phyloP scores from a whole-genome alignment of 805 yeast genomes.

The Starmerella cellae region DNA sequence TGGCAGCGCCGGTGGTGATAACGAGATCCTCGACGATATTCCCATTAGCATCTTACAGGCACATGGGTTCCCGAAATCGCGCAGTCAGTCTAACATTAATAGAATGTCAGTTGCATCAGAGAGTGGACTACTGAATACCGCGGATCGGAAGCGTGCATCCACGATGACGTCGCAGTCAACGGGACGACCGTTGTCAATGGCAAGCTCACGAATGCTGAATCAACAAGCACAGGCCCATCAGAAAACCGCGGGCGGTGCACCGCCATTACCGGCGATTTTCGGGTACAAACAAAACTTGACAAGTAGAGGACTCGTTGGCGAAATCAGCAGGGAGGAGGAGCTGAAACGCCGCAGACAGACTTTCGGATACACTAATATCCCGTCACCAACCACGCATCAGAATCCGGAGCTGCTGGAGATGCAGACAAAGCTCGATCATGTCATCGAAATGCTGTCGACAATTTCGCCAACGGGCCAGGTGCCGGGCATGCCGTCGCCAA shows the following conservation, averaged over 20 bases:
- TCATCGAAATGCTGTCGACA: conserved; percentile 26
- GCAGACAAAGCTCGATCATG: conserved; percentile 26
- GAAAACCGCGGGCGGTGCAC: not conserved
- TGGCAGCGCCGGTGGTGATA: conserved; percentile 22
- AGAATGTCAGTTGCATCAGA: not conserved
- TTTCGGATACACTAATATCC: conserved; percentile 6
- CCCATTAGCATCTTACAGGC: conserved; percentile 32
- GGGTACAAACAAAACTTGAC: conserved; percentile 11
- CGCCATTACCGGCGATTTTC: conserved; percentile 22
- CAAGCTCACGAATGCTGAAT: conserved; percentile 7
- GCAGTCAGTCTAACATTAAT: not conserved
- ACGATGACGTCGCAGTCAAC: not conserved
- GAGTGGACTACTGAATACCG: not conserved
- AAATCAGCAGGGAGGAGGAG: conserved; percentile 31
- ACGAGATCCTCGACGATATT: conserved; percentile 31
- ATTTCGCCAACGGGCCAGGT: conserved; percentile 10
- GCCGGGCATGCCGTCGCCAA: not conserved
- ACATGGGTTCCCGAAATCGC: conserved; percentile 27
- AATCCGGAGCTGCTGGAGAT: conserved; percentile 16
- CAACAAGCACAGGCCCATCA: not conserved
- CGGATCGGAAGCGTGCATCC: not conserved
- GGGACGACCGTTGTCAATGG: conserved; percentile 5
- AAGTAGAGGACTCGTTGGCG: conserved; percentile 30
- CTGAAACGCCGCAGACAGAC: conserved; percentile 24
- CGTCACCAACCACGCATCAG: not conserved